Evolutionary conservation across 257 asterid genomes (phyloP).

Genomic region (Leptodermis oblonga): DNA sequence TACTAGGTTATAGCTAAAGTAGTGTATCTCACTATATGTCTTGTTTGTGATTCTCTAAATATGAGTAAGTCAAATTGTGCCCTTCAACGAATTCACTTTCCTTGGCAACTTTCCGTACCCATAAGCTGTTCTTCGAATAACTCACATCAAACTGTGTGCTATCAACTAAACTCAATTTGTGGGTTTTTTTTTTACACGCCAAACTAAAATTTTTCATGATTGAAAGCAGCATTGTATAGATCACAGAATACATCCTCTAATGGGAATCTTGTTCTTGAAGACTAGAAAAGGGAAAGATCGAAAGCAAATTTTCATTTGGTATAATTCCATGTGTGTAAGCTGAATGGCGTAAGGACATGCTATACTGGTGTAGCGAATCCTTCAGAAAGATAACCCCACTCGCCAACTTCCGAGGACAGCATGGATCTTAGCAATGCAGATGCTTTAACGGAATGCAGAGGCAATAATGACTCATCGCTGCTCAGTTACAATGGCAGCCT

Average conservation of each 20-base stretch:
- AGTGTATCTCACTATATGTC: too few species aligned
- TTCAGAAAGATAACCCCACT: slow-evolving; percentile 68
- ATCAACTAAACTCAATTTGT: too few species aligned
- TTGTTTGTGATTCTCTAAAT: too few species aligned
- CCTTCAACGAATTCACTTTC: too few species aligned
- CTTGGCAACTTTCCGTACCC: too few species aligned
- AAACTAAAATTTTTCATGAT: not conserved
- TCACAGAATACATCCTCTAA: not conserved
- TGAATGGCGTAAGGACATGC: slow-evolving; percentile 17
- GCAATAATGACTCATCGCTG: slow-evolving; percentile 59
- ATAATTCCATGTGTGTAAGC: slow-evolving; percentile 1
- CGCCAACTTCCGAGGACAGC: slow-evolving; percentile 63
- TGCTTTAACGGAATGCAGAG: slow-evolving; percentile 70
- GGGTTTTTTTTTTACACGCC: too few species aligned
- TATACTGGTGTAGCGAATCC: slow-evolving; percentile 43
- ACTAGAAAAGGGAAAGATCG: slow-evolving; percentile 4
- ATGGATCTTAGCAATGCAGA: slow-evolving; percentile 58
- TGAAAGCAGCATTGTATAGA: not conserved
- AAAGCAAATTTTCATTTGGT: slow-evolving; percentile 3
- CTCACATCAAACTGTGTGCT: too few species aligned
- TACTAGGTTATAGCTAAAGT: too few species aligned
- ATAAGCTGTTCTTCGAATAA: too few species aligned
- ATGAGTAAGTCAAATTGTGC: too few species aligned
- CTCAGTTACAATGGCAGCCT: slow-evolving; percentile 58
- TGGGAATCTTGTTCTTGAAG: slow-evolving; percentile 8